These are phyloP conservation scores for Pisolithus orientalis DNA, from an alignment of 768 basidiomycete genomes.

Conservation along the genomic window DNA sequence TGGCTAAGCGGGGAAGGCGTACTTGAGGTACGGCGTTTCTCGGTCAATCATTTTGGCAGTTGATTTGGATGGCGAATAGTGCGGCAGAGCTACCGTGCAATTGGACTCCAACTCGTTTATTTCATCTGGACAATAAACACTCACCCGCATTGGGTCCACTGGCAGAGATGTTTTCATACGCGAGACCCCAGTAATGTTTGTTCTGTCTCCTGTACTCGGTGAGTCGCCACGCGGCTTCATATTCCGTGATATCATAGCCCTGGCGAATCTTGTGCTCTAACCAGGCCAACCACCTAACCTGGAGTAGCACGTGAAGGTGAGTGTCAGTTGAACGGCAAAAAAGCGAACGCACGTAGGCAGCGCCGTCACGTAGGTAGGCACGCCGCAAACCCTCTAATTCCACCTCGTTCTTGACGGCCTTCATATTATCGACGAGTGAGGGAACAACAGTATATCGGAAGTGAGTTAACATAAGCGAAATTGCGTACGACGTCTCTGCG, in stretches of 20 bases:
- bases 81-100: conserved; percentile 65
- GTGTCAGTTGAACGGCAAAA: conserved; percentile 2
- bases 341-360: conserved; percentile 58
- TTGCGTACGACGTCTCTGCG: conserved; percentile 73
- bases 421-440: conserved; percentile 67
- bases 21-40: conserved; percentile 87
- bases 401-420: conserved; percentile 82
- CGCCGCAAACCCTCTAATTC: conserved; percentile 78
- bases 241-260: conserved; percentile 84
- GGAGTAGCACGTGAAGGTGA: conserved; percentile 9
- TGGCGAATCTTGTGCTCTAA: conserved; percentile 72
- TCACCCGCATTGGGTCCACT: conserved; percentile 79
- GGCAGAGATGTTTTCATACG: conserved; percentile 87
- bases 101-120: neutral
- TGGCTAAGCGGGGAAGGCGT: conserved; percentile 23
- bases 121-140: conserved; percentile 9
- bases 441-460: conserved; percentile 71
- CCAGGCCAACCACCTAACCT: conserved; percentile 86
- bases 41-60: conserved; percentile 69
- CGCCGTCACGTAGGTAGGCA: conserved; percentile 89
- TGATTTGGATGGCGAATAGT: conserved; percentile 75
- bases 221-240: conserved; percentile 82
- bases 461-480: conserved; percentile 79
- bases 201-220: conserved; percentile 67
- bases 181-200: conserved; percentile 76